Evolutionary conservation across 1,284 basidiomycete genomes (phyloP).

Genomic region (Moesziomyces antarcticus): DNA sequence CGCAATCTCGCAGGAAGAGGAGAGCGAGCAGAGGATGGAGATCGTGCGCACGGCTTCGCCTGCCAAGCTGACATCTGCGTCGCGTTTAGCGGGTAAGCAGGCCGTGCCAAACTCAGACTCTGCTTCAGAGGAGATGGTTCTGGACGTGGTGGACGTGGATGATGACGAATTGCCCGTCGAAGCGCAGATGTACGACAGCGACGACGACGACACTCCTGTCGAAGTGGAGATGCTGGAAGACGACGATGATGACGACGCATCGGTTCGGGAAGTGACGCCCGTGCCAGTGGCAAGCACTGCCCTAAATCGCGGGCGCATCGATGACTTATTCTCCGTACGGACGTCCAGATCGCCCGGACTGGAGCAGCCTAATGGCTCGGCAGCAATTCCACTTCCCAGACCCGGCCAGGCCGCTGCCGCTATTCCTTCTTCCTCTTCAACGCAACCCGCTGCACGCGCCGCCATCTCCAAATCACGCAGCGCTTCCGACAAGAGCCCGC

Average conservation of each 20-base stretch:
- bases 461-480: not conserved
- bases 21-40: slow-evolving; percentile 3
- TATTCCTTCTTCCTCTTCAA: too few species aligned
- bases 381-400: too few species aligned
- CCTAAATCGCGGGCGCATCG: not conserved
- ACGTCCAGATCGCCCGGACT: too few species aligned
- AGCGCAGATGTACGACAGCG: too few species aligned
- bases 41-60: slow-evolving; percentile 10
- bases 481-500: slow-evolving; percentile 4
- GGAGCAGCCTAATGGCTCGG: too few species aligned
- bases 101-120: not conserved
- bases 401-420: too few species aligned
- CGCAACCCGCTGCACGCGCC: not conserved
- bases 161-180: not conserved
- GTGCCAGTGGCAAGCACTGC: not conserved
- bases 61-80: slow-evolving; percentile 3
- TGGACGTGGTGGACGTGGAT: not conserved
- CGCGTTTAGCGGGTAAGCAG: slow-evolving; percentile 1
- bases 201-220: not conserved
- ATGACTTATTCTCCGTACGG: too few species aligned
- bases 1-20: slow-evolving; percentile 7
- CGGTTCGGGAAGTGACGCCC: not conserved
- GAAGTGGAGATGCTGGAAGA: not conserved
- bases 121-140: too few species aligned
- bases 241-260: not conserved